These are phyloP conservation scores for Acacia concinna DNA, from an alignment of 331 rosid species.

Conservation along the genomic window DNA sequence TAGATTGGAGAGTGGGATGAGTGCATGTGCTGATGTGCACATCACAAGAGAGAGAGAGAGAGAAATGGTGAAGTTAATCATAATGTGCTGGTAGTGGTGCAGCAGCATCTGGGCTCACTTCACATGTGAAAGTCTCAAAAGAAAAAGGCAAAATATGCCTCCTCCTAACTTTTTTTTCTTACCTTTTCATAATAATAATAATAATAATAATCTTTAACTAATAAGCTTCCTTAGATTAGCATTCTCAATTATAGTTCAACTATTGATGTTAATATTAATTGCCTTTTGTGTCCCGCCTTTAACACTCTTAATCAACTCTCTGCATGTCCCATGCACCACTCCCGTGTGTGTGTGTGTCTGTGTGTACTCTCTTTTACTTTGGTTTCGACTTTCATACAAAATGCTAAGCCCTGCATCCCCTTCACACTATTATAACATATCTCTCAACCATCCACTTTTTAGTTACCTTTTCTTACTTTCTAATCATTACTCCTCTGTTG, in stretches of 20 bases:
- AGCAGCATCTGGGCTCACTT: conserved; percentile 52
- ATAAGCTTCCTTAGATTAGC: conserved; percentile 28
- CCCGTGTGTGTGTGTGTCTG: too few species aligned
- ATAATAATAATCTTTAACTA: conserved; percentile 28
- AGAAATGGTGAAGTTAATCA: conserved; percentile 45
- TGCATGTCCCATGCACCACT: conserved; percentile 24
- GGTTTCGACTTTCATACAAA: background rate
- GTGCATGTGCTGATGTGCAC: conserved; percentile 53
- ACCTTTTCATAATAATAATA: conserved; percentile 32
- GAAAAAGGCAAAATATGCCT: conserved; percentile 29
- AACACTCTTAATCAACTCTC: conserved; percentile 27
- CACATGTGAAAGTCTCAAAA: conserved; percentile 48
- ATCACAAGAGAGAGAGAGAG: conserved; percentile 27
- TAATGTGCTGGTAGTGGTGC: conserved; percentile 28
- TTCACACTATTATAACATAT: background rate
- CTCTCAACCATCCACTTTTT: background rate
- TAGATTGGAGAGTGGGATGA: conserved; percentile 27
- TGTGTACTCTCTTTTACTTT: background rate
- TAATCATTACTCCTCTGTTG: background rate
- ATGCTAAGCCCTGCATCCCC: background rate
- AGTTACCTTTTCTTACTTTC: background rate
- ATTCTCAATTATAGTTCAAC: conserved; percentile 46
- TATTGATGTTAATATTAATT: conserved; percentile 15
- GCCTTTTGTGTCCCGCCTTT: conserved; percentile 18
- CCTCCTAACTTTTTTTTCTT: background rate